Percentiles rank a stretch among this genome's conserved stretches.
These are phyloP conservation scores for Stipa capillata DNA, from an alignment of 176 grass and related monocot species.

Conservation along the genomic window DNA sequence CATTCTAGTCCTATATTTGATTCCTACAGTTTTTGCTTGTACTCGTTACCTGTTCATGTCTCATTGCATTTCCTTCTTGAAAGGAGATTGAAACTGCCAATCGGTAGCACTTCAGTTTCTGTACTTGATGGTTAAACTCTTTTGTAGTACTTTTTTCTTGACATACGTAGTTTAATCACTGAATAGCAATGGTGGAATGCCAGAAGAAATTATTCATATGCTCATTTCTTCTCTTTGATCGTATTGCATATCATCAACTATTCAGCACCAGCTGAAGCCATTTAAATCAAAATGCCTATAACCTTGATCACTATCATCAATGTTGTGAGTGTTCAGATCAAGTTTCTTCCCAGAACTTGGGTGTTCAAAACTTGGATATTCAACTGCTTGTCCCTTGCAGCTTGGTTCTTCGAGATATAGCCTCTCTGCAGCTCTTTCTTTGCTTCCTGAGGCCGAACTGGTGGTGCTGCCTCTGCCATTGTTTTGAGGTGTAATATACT, in stretches of 20 bases:
- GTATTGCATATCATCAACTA: constrained; percentile 27
- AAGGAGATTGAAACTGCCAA: constrained; percentile 7
- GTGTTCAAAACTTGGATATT: constrained; percentile 38
- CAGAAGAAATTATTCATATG: constrained; percentile 23
- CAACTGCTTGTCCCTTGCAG: constrained; percentile 21
- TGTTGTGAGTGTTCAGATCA: constrained; percentile 71
- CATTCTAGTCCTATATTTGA: not conserved
- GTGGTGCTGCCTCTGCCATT: constrained; percentile 36
- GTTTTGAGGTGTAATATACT: constrained; percentile 27
- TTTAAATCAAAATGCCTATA: constrained; percentile 87
- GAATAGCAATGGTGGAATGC: not conserved
- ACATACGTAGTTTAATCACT: not conserved
- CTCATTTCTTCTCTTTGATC: constrained; percentile 1
- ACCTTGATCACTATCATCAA: constrained; percentile 48
- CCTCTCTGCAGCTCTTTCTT: constrained; percentile 34
- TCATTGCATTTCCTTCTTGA: too few relatives aligned
- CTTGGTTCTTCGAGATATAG: constrained; percentile 39
- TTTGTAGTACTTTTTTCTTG: not conserved
- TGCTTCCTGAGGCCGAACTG: constrained; percentile 42
- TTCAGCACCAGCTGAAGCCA: constrained; percentile 87
- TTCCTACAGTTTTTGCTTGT: not conserved
- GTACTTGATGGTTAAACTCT: not conserved
- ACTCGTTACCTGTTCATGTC: too few relatives aligned
- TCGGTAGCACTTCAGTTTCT: not conserved
- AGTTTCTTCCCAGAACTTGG: constrained; percentile 41